A percentile compares a stretch with the other conserved stretches of the same genome.
Evolutionary conservation across 495 filamentous ascomycete species (phyloP).

Genomic region (Annulohypoxylon bovei): DNA sequence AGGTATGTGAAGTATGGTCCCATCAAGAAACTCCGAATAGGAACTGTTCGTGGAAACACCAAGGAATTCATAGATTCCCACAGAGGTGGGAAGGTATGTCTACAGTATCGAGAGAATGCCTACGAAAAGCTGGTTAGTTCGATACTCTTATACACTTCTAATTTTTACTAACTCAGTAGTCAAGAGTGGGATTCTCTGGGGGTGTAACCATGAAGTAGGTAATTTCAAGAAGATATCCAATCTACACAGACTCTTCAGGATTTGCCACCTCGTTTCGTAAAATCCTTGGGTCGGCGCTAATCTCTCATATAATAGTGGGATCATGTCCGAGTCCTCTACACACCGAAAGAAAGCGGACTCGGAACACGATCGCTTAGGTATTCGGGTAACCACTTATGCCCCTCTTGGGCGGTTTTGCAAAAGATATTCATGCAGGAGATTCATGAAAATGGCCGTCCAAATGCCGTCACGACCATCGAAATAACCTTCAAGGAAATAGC

Average conservation of each 20-base stretch:
- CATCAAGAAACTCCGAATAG: not conserved
- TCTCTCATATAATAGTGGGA: not conserved
- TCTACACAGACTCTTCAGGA: not conserved
- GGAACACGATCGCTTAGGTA: not conserved
- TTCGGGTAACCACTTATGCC: not conserved
- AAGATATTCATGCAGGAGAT: conserved; percentile 12
- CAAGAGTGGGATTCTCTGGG: conserved; percentile 19
- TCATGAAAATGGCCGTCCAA: conserved; percentile 1
- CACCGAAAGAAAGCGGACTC: not conserved
- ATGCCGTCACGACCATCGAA: conserved; percentile 5
- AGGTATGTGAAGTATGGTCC: conserved; percentile 13
- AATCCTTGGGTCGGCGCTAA: not conserved
- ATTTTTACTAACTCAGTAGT: not conserved
- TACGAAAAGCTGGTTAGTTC: conserved; percentile 12
- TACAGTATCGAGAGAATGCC: conserved; percentile 13
- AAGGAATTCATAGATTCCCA: conserved; percentile 14
- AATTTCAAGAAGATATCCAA: not conserved
- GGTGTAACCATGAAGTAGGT: conserved; percentile 4
- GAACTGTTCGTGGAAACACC: not conserved
- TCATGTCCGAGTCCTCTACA: conserved; percentile 5
- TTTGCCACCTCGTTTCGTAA: too few relatives aligned
- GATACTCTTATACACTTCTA: not conserved
- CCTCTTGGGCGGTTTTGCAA: not conserved
- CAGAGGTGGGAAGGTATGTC: not conserved
- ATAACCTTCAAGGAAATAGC: not conserved